Evolutionary conservation across 176 grass and related monocot genomes (phyloP), one percentile per base, ranked within the genome.

Genomic region (Carex littledalei): DNA sequence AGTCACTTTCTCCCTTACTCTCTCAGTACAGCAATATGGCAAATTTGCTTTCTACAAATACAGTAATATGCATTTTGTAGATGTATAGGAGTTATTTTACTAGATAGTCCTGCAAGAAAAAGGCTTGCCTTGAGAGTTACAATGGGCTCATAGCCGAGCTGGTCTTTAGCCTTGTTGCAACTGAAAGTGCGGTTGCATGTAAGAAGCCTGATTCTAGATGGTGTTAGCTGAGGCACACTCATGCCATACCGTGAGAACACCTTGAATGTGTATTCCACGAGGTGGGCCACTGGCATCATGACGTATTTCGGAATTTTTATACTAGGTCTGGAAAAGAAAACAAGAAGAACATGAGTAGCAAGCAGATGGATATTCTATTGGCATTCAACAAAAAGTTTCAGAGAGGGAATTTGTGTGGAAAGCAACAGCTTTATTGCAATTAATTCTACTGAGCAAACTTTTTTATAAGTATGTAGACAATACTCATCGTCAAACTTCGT

Each of bases 121-220:
- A 8, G 61, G 13, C 81, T 75, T 50, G 95, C 96, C 96, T 95
- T 90, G 18, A 99, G 88, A 70, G 96, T 84, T 49, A 99, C 91
- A 86, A 99, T 92, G 78, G 96, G 93, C 73, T 99, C 83, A 89
- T 99, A 99, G 82, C 88, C 90, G 86, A 98, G 91, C 65, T 95
- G 88, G n/a, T 95, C 93, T 88, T 92, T 95, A 18, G 96, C 96
- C 89, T 92, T 95, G 84, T 91, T 75, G 82, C 83, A 88, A 73
- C 87, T 98, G 78, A 95, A 98, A 83, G 93, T 98, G 67, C 93
- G 91, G 81, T 95, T 98, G 84, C 96, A 98, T 45, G 96, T 89
- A 15, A 98, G 91, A 71, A 98, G 81, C 80, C 96, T 92, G 63
- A 99, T 92, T 84, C 96, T 92, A 88, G 96, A 99, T 85, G 96